Evolutionary conservation across 306 rosid genomes (phyloP).

Genomic region (Trifolium repens): DNA sequence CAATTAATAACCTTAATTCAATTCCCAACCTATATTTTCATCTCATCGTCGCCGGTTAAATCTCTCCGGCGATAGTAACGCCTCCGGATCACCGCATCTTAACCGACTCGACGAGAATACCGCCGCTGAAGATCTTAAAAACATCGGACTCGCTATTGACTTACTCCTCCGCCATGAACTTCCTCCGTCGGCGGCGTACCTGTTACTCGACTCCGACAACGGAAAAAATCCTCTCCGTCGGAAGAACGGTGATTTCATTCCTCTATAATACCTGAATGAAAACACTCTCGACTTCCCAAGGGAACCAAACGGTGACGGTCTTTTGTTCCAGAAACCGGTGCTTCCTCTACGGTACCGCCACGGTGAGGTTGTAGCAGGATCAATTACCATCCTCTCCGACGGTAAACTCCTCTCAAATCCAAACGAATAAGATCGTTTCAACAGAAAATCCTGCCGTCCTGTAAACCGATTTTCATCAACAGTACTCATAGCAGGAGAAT

Average conservation of each 20-base stretch:
- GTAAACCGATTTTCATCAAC: slow-evolving; percentile 54
- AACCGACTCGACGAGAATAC: slow-evolving; percentile 84
- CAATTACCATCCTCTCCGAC: slow-evolving; percentile 79
- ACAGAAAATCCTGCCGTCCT: slow-evolving; percentile 66
- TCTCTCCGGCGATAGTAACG: slow-evolving; percentile 92
- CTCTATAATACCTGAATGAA: slow-evolving; percentile 79
- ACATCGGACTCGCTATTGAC: slow-evolving; percentile 92
- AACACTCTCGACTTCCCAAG: slow-evolving; percentile 73
- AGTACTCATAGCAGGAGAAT: slow-evolving; percentile 50
- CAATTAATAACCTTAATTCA: neutral
- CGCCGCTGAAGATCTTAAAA: slow-evolving; percentile 67
- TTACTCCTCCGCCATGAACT: slow-evolving; percentile 82
- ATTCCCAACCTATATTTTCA: neutral
- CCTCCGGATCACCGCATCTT: slow-evolving; percentile 97
- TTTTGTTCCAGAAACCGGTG: slow-evolving; percentile 68
- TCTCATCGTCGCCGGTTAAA: slow-evolving; percentile 59
- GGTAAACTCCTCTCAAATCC: slow-evolving; percentile 81
- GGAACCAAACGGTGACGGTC: slow-evolving; percentile 85
- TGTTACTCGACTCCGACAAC: slow-evolving; percentile 76
- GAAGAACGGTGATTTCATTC: slow-evolving; percentile 89
- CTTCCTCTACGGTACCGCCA: slow-evolving; percentile 77
- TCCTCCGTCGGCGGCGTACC: slow-evolving; percentile 71
- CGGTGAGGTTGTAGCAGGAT: slow-evolving; percentile 74
- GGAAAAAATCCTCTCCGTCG: slow-evolving; percentile 82
- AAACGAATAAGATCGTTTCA: slow-evolving; percentile 85